These are phyloP conservation scores for Dothideomycetes sp. DNA, from an alignment of 2,329 filamentous ascomycete species.

Conservation along the genomic window DNA sequence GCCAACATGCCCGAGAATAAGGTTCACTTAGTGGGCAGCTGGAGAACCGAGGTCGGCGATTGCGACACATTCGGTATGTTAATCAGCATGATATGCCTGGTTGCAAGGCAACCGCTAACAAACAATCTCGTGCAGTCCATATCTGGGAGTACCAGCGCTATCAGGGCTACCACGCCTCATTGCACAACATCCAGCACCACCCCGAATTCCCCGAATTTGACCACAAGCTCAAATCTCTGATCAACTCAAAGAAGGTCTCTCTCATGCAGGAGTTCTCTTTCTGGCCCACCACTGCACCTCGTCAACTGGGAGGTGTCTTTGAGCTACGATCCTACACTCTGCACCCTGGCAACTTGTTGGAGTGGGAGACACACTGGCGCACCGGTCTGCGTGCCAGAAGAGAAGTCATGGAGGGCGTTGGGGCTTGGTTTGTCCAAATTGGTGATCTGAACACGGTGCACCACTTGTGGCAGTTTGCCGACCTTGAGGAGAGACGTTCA, in stretches of 20 bases:
- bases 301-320: conserved; percentile 83
- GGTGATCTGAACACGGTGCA: conserved; percentile 96
- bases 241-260: conserved; percentile 74
- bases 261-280: conserved; percentile 99
- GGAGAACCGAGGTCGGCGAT: conserved; percentile 95
- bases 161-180: conserved; percentile 85
- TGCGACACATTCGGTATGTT: conserved; percentile 86
- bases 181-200: conserved; percentile 73
- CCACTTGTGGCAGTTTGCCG: conserved; percentile 96
- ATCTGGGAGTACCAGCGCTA: conserved; percentile 99
- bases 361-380: conserved; percentile 99
- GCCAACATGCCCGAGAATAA: conserved; percentile 78
- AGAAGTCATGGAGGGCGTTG: conserved; percentile 90
- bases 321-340: conserved; percentile 95
- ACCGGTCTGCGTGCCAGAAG: conserved; percentile 80
- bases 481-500: conserved; percentile 85
- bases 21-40: conserved; percentile 93
- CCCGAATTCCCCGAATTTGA: conserved; percentile 81
- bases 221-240: conserved; percentile 71
- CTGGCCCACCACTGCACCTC: conserved; percentile 91
- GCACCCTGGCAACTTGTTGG: conserved; percentile 87
- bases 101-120: neutral
- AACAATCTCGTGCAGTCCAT: conserved; percentile 58
- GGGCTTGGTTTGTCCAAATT: conserved; percentile 98
- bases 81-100: neutral